Base-by-base conservation (phyloP, 2,329 filamentous ascomycete species). In the Nemania bipapillata region DNA sequence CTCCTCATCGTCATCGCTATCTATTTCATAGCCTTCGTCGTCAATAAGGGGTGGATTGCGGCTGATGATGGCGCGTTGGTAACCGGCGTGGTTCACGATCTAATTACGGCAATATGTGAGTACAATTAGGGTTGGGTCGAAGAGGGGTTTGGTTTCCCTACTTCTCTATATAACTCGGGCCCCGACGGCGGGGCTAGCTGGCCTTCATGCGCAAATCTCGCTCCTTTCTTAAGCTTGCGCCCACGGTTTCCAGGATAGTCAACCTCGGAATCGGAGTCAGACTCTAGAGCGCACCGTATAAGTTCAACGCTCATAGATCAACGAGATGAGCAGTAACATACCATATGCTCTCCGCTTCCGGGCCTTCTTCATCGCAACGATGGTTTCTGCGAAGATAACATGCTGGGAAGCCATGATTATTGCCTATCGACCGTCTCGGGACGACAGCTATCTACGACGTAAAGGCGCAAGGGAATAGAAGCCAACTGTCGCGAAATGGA, bases 161-260 rank as follows among this genome's bases (percentile, higher is more conserved):
- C 92, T 86, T 92, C 90, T 80, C 88, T 91, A 81, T 93, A 93
- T 12, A 88, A 86, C 73, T 89, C 86, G 50, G 89, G 88, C 2
- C 90, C 91, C 30, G 85, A 86, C 0, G 89, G 86, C 28, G 88
- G 86, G 50, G 91, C 88, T 70, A 94, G 83, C 75, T 90, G 89
- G 66, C 91, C 91, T 76, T 89, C 85, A 74, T 88, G 90, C 53
- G 91, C 87, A 77, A 92, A 92, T 73, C 89, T 86, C 52, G 92
- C 90, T 74, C 89, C 87, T 79, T 89, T 91, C 83, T 94, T 92
- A 53, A 95, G 84, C 79, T 94, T 95, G 80, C 93, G 89, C 69
- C 91, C 91, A 76, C 92, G 90, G 79, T 94, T 94, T 65, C 89
- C 91, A 74, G 87, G 87, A 74, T 87, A 85, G 68, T 90, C 86